Evolutionary conservation across 148 eudicot species (phyloP), one percentile per base, ranked within the genome.

Genomic region (Rheum nobile): DNA sequence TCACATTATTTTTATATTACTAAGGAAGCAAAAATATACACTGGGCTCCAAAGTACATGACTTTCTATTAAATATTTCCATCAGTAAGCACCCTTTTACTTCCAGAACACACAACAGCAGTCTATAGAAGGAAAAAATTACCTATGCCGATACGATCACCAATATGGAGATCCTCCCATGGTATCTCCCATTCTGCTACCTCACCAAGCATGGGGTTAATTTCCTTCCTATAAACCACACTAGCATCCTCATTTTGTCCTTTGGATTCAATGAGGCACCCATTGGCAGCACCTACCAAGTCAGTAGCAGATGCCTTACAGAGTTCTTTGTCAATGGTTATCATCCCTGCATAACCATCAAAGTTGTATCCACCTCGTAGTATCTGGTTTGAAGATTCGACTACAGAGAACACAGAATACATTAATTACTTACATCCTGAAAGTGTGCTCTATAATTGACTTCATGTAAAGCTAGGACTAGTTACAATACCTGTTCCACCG

Each of bases 121-220:
- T 55, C 32, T 55, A 8, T 19, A 19, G 26, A 13, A 31, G 77
- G 46, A 55, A 75, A 67, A 19, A 48, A 81, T 83, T 79, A 94
- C 98, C 98, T 81, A 94, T 89, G 19, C 97, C 98, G 82, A 94
- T 88, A 68, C 98, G 89, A 79, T 90, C 97, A 69, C 93, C 97
- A 67, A 94, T 83, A 75, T 86, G 91, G 71, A 94, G 97, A 84
- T 89, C 89, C 79, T 94, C 96, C 98, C 97, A 94, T 29, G 84
- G 89, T 78, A 94, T 91, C 80, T 94, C 94, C 89, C 93, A 91
- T 75, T 88, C 97, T 41, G 93, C 90, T 81, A 88, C 91, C 70
- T 85, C 90, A 78, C 86, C 91, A 52, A 93, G 85, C 80, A 85
- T 67, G 74, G 87, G 91, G 74, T 83, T 82, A 50, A 79, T 77